Percentiles rank a stretch among this genome's conserved stretches.
Conservation (phyloP, 495 filamentous ascomycete species). For the Aspergillus taichungensis region DNA sequence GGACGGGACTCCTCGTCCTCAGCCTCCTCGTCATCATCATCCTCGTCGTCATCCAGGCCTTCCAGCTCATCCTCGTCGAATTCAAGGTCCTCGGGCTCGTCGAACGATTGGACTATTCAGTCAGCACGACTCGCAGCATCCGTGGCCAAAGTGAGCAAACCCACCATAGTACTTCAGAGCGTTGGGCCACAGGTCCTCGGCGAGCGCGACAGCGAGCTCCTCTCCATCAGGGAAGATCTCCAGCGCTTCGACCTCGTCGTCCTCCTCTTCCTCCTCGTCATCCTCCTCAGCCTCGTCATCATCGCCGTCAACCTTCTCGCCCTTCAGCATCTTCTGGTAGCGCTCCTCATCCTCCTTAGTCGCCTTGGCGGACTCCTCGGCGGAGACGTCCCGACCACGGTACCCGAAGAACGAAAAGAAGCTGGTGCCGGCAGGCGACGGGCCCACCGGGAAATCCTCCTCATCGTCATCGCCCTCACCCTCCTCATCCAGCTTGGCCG, state of each 20-base stretch:
- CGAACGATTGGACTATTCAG: slow-evolving; percentile 25
- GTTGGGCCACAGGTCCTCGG: slow-evolving; percentile 79
- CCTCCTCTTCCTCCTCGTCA: slow-evolving; percentile 44
- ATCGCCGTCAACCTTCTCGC: slow-evolving; percentile 40
- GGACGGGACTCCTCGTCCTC: slow-evolving; percentile 26
- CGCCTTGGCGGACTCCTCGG: slow-evolving; percentile 57
- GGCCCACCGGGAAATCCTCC: slow-evolving; percentile 45
- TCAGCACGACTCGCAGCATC: slow-evolving; percentile 5
- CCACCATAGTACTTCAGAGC: slow-evolving; percentile 87
- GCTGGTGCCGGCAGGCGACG: slow-evolving; percentile 50
- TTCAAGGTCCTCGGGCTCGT: slow-evolving; percentile 23
- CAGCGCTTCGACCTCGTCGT: slow-evolving; percentile 46
- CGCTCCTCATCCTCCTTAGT: slow-evolving; percentile 49
- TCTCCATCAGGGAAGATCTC: slow-evolving; percentile 80
- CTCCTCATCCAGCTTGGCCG: slow-evolving; percentile 12
- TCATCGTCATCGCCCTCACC: slow-evolving; percentile 40
- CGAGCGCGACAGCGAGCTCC: slow-evolving; percentile 65
- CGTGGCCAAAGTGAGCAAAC: slow-evolving; percentile 21
- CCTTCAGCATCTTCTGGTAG: slow-evolving; percentile 45
- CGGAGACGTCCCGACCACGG: slow-evolving; percentile 54
- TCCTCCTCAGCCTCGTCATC: slow-evolving; percentile 37
- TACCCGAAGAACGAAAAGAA: slow-evolving; percentile 90
- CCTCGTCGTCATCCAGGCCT: slow-evolving; percentile 7
- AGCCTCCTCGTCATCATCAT: slow-evolving; percentile 20
- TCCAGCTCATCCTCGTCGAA: slow-evolving; percentile 26